These are phyloP conservation scores for Herpotrichia juniperi DNA, from an alignment of 2,329 filamentous ascomycete species.

Conservation along the genomic window DNA sequence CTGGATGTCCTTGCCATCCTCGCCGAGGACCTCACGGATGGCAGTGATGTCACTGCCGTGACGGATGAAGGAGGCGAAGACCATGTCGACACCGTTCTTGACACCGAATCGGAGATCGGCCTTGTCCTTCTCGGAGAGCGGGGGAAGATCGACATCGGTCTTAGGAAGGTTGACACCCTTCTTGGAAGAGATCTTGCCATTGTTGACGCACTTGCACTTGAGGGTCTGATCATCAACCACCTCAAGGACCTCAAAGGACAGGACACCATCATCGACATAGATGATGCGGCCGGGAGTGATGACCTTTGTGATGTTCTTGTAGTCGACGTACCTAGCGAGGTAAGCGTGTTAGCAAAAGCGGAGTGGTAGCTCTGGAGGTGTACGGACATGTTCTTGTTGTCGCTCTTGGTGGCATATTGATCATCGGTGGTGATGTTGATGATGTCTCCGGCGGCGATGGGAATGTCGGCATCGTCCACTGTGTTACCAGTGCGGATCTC, in stretches of 20 bases:
- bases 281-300: conserved; percentile 89
- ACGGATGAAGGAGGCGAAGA: conserved; percentile 98
- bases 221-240: conserved; percentile 89
- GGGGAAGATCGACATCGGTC: conserved; percentile 97
- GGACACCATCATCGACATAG: conserved; percentile 97
- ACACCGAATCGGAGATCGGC: conserved; percentile 92
- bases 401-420: conserved; percentile 80
- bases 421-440: conserved; percentile 98
- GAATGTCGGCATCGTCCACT: conserved; percentile 71
- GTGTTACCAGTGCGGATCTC: conserved; percentile 87
- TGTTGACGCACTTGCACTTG: conserved; percentile 88
- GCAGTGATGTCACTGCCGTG: conserved; percentile 89
- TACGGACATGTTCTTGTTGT: conserved; percentile 90
- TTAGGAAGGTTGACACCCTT: conserved; percentile 99
- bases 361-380: not conserved
- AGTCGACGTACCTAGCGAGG: conserved; percentile 82
- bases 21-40: conserved; percentile 89
- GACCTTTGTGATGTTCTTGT: conserved; percentile 99
- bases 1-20: conserved; percentile 94
- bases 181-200: conserved; percentile 97
- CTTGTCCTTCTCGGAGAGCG: conserved; percentile 98
- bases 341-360: not conserved
- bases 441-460: conserved; percentile 81
- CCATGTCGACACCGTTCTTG: conserved; percentile 98
- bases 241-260: conserved; percentile 92